Conservation (phyloP, 257 asterid genomes). For the Perilla frutescens region DNA sequence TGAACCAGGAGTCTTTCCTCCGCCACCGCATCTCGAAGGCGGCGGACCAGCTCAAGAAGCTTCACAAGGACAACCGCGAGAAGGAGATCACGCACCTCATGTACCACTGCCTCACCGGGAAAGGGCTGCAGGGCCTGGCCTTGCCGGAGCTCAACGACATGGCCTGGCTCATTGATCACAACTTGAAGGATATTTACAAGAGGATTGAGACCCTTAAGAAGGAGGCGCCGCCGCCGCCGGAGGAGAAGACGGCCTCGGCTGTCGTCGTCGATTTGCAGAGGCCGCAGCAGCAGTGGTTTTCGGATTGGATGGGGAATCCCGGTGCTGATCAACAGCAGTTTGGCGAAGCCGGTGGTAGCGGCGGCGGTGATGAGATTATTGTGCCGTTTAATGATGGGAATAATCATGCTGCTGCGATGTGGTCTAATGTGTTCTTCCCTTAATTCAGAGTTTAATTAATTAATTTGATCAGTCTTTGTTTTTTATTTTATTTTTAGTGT, state of each 20-base stretch:
- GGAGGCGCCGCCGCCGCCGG: constrained; percentile 15
- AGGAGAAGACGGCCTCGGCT: not conserved
- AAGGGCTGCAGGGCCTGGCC: constrained; percentile 48
- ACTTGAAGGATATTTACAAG: constrained; percentile 63
- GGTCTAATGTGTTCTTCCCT: constrained; percentile 61
- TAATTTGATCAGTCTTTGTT: too few relatives aligned
- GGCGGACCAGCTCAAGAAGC: constrained; percentile 69
- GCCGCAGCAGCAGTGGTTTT: constrained; percentile 52
- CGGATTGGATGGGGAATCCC: constrained; percentile 51
- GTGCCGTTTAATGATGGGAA: constrained; percentile 48
- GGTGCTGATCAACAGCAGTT: constrained; percentile 39
- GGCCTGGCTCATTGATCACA: constrained; percentile 68
- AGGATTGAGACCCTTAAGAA: constrained; percentile 61
- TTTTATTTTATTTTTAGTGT: not conserved
- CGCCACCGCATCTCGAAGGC: constrained; percentile 66
- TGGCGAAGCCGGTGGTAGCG: constrained; percentile 33
- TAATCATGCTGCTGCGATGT: constrained; percentile 40
- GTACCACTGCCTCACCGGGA: constrained; percentile 72
- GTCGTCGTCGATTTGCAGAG: constrained; percentile 35
- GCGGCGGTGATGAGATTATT: constrained; percentile 48
- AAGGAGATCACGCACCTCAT: constrained; percentile 71
- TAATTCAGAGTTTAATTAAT: not conserved
- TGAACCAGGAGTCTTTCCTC: constrained; percentile 74
- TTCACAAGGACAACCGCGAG: constrained; percentile 69
- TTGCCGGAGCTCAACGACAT: constrained; percentile 65